Evolutionary conservation across 441 rosid genomes (phyloP).

Genomic region (Arabidopsis hybrid): DNA sequence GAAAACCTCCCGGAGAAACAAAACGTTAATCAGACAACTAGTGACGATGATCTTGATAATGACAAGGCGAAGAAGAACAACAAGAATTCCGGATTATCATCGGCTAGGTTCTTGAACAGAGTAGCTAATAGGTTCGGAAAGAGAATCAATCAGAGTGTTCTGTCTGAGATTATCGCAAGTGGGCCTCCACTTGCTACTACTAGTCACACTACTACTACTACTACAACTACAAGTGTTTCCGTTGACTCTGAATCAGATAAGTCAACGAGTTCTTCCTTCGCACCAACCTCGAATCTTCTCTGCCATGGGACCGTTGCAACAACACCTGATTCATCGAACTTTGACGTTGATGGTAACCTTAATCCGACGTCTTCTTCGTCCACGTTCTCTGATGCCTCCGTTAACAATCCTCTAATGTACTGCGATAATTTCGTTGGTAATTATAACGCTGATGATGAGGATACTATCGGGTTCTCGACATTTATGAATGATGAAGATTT

Average conservation of each 20-base stretch:
- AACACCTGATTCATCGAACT: constrained; percentile 1
- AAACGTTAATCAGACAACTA: constrained; percentile 5
- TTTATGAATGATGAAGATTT: constrained; percentile 38
- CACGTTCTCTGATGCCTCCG: constrained; percentile 35
- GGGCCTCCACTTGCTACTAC: constrained; percentile 19
- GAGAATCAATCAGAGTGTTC: constrained; percentile 35
- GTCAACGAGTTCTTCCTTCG: constrained; percentile 40
- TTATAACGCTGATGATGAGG: constrained; percentile 13
- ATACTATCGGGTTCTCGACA: constrained; percentile 27
- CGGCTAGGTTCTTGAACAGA: constrained; percentile 45
- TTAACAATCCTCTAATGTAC: constrained; percentile 26
- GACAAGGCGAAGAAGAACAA: constrained; percentile 25
- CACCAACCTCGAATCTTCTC: constrained; percentile 35
- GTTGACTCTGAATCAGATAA: constrained; percentile 35
- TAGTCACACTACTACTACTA: neutral
- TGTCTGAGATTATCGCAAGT: constrained; percentile 42
- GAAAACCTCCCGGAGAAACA: neutral
- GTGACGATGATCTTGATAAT: neutral
- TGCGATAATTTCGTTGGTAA: constrained; percentile 23
- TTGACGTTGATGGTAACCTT: constrained; percentile 7
- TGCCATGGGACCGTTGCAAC: constrained; percentile 20
- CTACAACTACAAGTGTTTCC: constrained; percentile 24
- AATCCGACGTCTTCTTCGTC: constrained; percentile 30
- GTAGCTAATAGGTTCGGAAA: constrained; percentile 46
- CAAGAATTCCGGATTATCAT: constrained; percentile 24